Evolutionary conservation across 2,329 filamentous ascomycete species (phyloP).

Genomic region (Kalmusia sp.): DNA sequence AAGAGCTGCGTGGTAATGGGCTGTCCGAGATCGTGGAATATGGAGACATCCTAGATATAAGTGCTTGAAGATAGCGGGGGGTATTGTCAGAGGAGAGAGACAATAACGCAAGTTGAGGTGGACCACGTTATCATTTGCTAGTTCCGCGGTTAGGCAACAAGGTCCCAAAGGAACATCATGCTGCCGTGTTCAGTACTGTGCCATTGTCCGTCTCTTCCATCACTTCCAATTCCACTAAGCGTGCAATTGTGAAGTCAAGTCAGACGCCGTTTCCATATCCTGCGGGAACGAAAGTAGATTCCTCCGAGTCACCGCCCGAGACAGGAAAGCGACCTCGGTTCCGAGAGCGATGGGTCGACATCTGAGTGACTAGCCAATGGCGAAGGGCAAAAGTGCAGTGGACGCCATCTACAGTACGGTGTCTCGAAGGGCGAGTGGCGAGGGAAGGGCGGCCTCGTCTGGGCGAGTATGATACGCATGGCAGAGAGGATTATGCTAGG

Average conservation of each 20-base stretch:
- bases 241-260: constrained; percentile 1
- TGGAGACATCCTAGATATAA: background rate
- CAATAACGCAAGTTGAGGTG: too few species aligned
- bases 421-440: background rate
- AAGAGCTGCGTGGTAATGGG: background rate
- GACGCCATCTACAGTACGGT: too few species aligned
- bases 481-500: background rate
- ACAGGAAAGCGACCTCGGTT: background rate
- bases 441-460: background rate
- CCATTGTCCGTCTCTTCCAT: background rate
- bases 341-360: background rate
- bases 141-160: constrained; percentile 2
- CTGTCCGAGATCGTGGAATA: background rate
- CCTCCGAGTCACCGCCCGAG: constrained; percentile 2
- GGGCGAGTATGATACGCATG: background rate
- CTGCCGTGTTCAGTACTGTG: background rate
- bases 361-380: background rate
- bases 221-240: too few species aligned
- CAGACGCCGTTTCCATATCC: constrained; percentile 2
- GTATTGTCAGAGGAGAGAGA: background rate
- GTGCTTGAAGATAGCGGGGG: background rate
- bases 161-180: background rate
- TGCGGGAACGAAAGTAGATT: constrained; percentile 9
- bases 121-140: background rate
- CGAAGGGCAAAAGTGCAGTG: too few species aligned